Evolutionary conservation across 768 basidiomycete species (phyloP).

Genomic region (Boletus barrowsii): DNA sequence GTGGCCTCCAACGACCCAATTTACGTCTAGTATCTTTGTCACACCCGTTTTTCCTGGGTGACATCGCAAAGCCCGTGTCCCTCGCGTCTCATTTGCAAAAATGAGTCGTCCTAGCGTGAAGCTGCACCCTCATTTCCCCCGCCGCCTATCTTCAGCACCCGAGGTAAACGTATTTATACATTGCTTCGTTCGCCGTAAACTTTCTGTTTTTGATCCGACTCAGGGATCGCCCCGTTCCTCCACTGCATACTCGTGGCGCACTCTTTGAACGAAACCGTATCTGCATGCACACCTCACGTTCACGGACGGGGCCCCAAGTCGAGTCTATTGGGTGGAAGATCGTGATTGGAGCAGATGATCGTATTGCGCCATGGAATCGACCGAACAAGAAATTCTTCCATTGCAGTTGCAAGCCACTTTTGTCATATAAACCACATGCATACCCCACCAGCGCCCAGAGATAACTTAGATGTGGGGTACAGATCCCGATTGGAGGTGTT

Average conservation of each 20-base stretch:
- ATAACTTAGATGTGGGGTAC: constrained; percentile 20
- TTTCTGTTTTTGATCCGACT: constrained; percentile 26
- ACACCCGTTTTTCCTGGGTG: constrained; percentile 10
- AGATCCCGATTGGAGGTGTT: constrained; percentile 15
- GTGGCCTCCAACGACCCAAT: constrained; percentile 20
- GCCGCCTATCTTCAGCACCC: not conserved
- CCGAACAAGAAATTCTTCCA: constrained; percentile 13
- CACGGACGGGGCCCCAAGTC: not conserved
- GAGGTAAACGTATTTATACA: constrained; percentile 8
- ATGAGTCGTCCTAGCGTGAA: constrained; percentile 5
- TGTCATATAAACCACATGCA: constrained; percentile 13
- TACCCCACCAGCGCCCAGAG: constrained; percentile 1
- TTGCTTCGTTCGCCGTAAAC: constrained; percentile 5
- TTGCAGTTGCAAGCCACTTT: constrained; percentile 10
- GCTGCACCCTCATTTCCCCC: constrained; percentile 8
- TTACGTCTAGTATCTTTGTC: constrained; percentile 25
- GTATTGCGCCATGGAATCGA: constrained; percentile 6
- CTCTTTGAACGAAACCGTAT: constrained; percentile 12
- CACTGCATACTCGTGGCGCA: constrained; percentile 8
- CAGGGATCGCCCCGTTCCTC: constrained; percentile 20
- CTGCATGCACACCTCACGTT: constrained; percentile 3
- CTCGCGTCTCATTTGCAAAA: constrained; percentile 15
- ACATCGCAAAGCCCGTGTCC: constrained; percentile 3
- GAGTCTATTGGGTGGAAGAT: constrained; percentile 13
- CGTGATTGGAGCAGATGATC: constrained; percentile 4